A percentile compares a stretch with the other conserved stretches of the same genome.
These are phyloP conservation scores for Vitis hybrid DNA, from an alignment of 177 flowering plant species.

Conservation along the genomic window DNA sequence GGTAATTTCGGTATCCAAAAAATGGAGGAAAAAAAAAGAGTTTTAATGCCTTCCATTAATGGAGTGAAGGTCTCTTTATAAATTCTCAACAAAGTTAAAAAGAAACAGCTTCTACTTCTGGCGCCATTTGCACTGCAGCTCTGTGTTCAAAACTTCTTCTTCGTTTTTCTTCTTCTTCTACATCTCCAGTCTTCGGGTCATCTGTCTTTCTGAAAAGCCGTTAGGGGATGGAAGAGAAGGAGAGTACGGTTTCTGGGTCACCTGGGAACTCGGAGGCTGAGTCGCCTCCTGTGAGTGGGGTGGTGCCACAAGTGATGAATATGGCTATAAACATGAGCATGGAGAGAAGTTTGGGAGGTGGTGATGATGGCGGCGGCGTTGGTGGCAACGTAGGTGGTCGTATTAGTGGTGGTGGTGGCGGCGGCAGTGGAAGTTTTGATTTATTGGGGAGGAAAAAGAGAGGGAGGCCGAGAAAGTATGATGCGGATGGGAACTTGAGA, in stretches of 20 bases:
- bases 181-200: background rate
- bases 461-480: constrained; percentile 84
- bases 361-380: constrained; percentile 6
- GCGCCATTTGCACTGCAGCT: constrained; percentile 42
- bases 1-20: background rate
- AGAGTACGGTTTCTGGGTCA: constrained; percentile 46
- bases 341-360: constrained; percentile 15
- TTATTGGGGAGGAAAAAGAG: constrained; percentile 51
- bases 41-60: constrained; percentile 23
- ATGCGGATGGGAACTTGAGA: constrained; percentile 57
- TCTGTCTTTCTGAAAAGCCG: background rate
- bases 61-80: constrained; percentile 21
- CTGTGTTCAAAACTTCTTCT: constrained; percentile 11
- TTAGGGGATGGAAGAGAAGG: constrained; percentile 45
- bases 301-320: constrained; percentile 22
- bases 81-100: constrained; percentile 8
- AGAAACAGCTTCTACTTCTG: constrained; percentile 26
- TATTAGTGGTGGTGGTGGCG: constrained; percentile 13
- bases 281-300: constrained; percentile 26
- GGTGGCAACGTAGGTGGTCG: background rate
- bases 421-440: constrained; percentile 12
- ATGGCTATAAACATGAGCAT: constrained; percentile 23
- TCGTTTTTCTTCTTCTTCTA: constrained; percentile 1
- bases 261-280: constrained; percentile 35
- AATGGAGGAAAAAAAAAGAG: background rate